phyloP scores from a whole-genome alignment of 2,329 filamentous ascomycete species.

The Ceratocystis huliohia region DNA sequence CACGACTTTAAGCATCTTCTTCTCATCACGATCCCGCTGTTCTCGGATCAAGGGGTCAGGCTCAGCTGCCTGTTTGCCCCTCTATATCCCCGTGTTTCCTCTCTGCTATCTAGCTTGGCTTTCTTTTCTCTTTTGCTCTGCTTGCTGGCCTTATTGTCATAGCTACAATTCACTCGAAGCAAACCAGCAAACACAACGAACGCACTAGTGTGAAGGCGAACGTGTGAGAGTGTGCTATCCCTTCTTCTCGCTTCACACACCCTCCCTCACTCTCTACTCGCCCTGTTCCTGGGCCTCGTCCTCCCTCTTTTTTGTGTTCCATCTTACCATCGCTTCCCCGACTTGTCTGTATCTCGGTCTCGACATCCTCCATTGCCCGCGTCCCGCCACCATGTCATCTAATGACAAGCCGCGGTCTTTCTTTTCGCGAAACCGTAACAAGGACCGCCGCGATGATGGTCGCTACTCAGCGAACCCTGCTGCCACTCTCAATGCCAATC shows the following conservation, averaged over 20 bases:
- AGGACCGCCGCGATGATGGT: conserved; percentile 49
- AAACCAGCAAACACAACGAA: not conserved
- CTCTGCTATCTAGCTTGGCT: conserved; percentile 1
- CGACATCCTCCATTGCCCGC: conserved; percentile 55
- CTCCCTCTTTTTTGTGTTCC: not conserved
- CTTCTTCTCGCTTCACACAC: not conserved
- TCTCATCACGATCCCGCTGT: conserved; percentile 1
- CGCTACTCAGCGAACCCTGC: conserved; percentile 43
- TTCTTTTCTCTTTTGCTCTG: not conserved
- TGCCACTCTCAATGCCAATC: conserved; percentile 47
- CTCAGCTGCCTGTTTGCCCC: not conserved
- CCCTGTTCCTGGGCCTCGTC: not conserved
- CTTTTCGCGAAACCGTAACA: conserved; percentile 73
- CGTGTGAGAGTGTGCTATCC: conserved; percentile 1
- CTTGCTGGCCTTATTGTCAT: not conserved
- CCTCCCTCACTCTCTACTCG: not conserved
- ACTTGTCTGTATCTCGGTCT: conserved; percentile 28
- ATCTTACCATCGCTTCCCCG: not conserved
- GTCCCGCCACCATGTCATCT: conserved; percentile 58
- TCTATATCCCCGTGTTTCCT: not conserved
- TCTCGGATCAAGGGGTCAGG: not conserved
- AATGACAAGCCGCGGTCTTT: conserved; percentile 62
- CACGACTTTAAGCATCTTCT: not conserved
- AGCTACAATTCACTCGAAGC: not conserved
- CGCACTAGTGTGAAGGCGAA: not conserved